Evolutionary conservation across 2,329 filamentous ascomycete species (phyloP), one percentile per base, ranked within the genome.

Genomic region (Fusarium sp.): DNA sequence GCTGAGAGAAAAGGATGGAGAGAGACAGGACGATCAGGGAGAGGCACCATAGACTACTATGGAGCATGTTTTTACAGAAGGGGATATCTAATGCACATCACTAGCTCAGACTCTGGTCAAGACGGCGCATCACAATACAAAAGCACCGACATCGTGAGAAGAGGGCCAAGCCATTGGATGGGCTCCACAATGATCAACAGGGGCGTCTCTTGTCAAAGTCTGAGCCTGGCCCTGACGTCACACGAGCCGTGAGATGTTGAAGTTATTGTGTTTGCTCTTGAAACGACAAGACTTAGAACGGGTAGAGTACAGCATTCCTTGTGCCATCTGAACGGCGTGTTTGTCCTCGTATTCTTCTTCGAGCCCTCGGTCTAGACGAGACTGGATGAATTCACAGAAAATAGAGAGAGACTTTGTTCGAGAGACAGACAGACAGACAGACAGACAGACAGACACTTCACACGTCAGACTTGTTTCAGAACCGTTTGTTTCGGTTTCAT

Each of bases 401-500:
- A 37, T 14, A 14, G 16, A 33, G 15, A 27, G 21, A 56, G 45
- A 21, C 23, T 42, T 35, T 38, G 4, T 41, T 38, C 23, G n/a
- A 46, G 44, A 57, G 27, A 54, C 27, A n/a, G 35, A 37, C 35
- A 37, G 35, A 37, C 35, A 37, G 35, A 37, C 35, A 37, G 35
- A 37, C 35, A 37, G 35, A 37, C 35, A 33, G 11, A 12, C 31
- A 31, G 35, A 37, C 35, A 37, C 16, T 56, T 57, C 59, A 60
- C 59, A 55, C 49, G 60, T 69, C 45, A 73, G 70, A 59, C 66
- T 39, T 39, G 70, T 73, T 73, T 73, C 70, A 73, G 70, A 73
- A 72, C 58, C 51, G 58, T 73, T 60, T 73, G 63, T 73, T 73
- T 73, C 51, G 67, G 70, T 67, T 73, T 70, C 66, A 63, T 68